Conservation (phyloP, 352 stramenopile species). For the Halophytophthora polymorphica region DNA sequence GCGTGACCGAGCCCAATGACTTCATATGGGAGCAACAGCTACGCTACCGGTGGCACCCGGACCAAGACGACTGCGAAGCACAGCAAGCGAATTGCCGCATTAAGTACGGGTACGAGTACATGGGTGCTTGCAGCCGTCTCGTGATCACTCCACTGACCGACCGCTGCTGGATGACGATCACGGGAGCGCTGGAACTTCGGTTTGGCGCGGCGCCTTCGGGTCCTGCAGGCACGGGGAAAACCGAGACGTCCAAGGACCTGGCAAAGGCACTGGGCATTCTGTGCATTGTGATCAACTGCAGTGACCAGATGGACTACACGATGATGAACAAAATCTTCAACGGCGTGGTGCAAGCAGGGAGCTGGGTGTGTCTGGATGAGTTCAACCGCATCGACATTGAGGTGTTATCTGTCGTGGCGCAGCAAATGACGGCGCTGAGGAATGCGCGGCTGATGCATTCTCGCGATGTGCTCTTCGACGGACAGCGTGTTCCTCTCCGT, state of each 20-base stretch:
- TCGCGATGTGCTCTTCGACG: conserved; percentile 52
- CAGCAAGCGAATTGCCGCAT: conserved; percentile 65
- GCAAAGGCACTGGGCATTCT: conserved; percentile 89
- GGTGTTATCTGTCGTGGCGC: conserved; percentile 84
- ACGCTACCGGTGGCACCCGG: conserved; percentile 69
- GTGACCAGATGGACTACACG: conserved; percentile 92
- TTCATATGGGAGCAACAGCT: conserved; percentile 80
- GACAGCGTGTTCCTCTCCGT: conserved; percentile 43
- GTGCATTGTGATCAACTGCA: conserved; percentile 96
- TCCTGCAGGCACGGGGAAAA: conserved; percentile 91
- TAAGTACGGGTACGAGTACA: conserved; percentile 92
- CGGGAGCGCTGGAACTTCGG: conserved; percentile 81
- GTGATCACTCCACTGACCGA: conserved; percentile 94
- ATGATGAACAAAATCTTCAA: conserved; percentile 88
- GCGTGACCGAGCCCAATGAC: conserved; percentile 46
- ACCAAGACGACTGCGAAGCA: conserved; percentile 59
- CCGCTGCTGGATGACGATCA: conserved; percentile 93
- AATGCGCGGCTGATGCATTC: conserved; percentile 39
- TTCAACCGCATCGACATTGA: conserved; percentile 91
- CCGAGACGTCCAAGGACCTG: conserved; percentile 94
- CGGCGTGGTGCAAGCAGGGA: conserved; percentile 69
- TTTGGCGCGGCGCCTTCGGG: conserved; percentile 88
- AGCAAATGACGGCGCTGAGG: conserved; percentile 76
- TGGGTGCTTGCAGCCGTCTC: conserved; percentile 85
- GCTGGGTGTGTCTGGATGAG: conserved; percentile 87